Percentiles rank a stretch among this genome's conserved stretches.
These are phyloP conservation scores for Triticum urartu DNA, from an alignment of 176 grass and related monocot species.

Conservation along the genomic window DNA sequence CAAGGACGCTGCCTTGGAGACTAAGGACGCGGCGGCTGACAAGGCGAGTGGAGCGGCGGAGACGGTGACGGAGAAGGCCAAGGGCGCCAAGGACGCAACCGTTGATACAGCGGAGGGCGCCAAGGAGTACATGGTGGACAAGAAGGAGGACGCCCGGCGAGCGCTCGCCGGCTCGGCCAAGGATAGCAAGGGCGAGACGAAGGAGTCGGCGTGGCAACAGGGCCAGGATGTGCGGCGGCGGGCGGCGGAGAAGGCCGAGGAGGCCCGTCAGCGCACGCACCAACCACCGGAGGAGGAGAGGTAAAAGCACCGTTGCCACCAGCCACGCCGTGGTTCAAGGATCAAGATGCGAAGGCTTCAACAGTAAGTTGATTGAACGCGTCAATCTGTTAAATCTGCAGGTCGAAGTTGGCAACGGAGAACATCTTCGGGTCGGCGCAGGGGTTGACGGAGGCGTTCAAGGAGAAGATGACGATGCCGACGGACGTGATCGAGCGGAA, in stretches of 20 bases:
- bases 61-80: background rate
- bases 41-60: background rate
- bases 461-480: conserved; percentile 45
- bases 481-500: conserved; percentile 44
- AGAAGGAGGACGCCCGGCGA: conserved; percentile 28
- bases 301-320: background rate
- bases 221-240: conserved; percentile 37
- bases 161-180: conserved; percentile 32
- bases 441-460: conserved; percentile 20
- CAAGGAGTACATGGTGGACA: conserved; percentile 39
- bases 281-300: conserved; percentile 29
- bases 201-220: conserved; percentile 58
- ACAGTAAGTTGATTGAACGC: background rate
- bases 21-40: background rate
- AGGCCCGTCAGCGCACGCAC: background rate
- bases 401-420: conserved; percentile 26
- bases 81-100: background rate
- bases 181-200: conserved; percentile 37
- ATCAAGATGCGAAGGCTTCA: background rate
- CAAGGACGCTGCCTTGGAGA: too few relatives aligned
- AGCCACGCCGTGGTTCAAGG: too few relatives aligned
- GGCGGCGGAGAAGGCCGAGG: conserved; percentile 41
- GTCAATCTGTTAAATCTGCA: background rate
- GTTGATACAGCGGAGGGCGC: conserved; percentile 23
- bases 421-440: conserved; percentile 37